phyloP scores from a whole-genome alignment of 1,139 yeast genomes.

The Nadsonia starkeyi-henricii region DNA sequence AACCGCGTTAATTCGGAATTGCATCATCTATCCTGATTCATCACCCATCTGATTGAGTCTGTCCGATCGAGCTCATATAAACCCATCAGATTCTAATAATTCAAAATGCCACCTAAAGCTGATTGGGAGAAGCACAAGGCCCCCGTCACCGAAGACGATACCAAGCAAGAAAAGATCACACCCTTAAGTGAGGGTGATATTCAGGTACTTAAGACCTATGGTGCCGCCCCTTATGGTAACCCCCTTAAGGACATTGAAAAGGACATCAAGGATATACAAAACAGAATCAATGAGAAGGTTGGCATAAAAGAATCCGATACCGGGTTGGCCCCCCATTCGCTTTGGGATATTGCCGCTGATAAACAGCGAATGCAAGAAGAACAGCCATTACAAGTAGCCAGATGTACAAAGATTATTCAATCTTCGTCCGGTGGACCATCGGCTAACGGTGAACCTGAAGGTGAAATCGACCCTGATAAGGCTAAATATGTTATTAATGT shows the following conservation, averaged over 20 bases:
- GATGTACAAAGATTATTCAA: slow-evolving; percentile 94
- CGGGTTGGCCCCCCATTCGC: slow-evolving; percentile 86
- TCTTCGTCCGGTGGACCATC: background rate
- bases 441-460: slow-evolving; percentile 8
- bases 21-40: too few species aligned
- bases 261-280: slow-evolving; percentile 71
- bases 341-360: slow-evolving; percentile 97
- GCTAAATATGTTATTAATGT: slow-evolving; percentile 89
- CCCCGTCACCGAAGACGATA: slow-evolving; percentile 69
- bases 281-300: slow-evolving; percentile 80
- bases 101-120: slow-evolving; percentile 62
- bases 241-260: slow-evolving; percentile 69
- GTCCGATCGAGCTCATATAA: too few species aligned
- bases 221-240: slow-evolving; percentile 90
- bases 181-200: slow-evolving; percentile 95
- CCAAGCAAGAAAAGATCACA: slow-evolving; percentile 57
- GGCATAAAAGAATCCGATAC: slow-evolving; percentile 93
- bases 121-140: slow-evolving; percentile 97
- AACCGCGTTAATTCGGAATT: too few species aligned
- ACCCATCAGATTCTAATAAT: too few species aligned
- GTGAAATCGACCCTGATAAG: slow-evolving; percentile 55
- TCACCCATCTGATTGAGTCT: too few species aligned
- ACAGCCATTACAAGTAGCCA: slow-evolving; percentile 93
- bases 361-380: slow-evolving; percentile 86
- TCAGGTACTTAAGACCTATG: slow-evolving; percentile 85